A percentile compares a stretch with the other conserved stretches of the same genome.
Evolutionary conservation across 768 basidiomycete species (phyloP).

Genomic region (Mycena vitilis): DNA sequence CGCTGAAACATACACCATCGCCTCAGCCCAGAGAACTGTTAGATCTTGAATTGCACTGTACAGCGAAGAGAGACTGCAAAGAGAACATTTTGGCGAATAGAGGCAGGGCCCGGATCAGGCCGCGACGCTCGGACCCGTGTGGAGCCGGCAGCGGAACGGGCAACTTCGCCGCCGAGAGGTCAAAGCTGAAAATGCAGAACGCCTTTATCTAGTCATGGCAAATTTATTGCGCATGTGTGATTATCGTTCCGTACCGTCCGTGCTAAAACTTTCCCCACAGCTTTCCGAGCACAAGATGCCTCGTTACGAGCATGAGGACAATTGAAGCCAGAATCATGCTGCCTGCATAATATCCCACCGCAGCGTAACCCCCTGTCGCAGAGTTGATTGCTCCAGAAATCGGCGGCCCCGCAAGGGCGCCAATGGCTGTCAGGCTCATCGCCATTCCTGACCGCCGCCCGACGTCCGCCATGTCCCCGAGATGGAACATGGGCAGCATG

Average conservation of each 20-base stretch:
- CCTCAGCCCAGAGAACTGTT: no score
- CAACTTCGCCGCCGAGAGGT: no score
- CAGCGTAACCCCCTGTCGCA: conserved; percentile 62
- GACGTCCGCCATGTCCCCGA: conserved; percentile 71
- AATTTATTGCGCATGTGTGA: no score
- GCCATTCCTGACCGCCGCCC: conserved; percentile 77
- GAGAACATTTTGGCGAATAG: no score
- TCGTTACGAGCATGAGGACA: conserved; percentile 52
- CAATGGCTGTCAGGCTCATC: conserved; percentile 69
- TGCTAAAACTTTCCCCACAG: conserved; percentile 55
- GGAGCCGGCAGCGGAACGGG: no score
- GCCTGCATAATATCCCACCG: conserved; percentile 63
- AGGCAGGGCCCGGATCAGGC: no score
- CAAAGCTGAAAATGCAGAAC: no score
- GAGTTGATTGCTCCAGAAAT: conserved; percentile 77
- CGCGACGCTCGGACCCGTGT: no score
- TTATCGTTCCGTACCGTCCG: not conserved
- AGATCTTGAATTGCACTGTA: no score
- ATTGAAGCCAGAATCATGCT: conserved; percentile 55
- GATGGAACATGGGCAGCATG: conserved; percentile 65
- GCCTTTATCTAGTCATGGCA: no score
- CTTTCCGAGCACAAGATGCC: conserved; percentile 53
- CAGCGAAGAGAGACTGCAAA: no score
- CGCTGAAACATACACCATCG: no score
- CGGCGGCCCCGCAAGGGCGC: conserved; percentile 76